Base-by-base conservation (phyloP, 179 eudicot species). In the Carnegiea gigantea region DNA sequence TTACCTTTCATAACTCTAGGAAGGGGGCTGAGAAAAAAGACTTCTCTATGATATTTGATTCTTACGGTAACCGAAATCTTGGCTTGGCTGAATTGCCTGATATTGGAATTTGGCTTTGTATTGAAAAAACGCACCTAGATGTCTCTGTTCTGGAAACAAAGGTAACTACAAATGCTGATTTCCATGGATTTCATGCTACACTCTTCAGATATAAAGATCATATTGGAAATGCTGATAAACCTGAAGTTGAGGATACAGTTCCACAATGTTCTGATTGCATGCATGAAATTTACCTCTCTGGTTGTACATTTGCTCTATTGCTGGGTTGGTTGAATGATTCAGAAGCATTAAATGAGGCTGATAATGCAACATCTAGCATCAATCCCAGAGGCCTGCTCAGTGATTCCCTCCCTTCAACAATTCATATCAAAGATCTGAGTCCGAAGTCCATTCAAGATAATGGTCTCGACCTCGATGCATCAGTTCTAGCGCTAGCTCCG, bases 281-380 rank as follows among this genome's bases (percentile, higher is more conserved):
- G 85, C 81, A 80, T 86, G 98, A 97, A 92, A 79, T 87, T 80
- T 92, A 90, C 67, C 76, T 92, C 74, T 89, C 92, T 82, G 85
- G 83, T 82, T 86, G 85, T 85, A 85, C 88, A 78, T 87, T 88
- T 76, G 28, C 83, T 85, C 76, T 92, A 77, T 67, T 78, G 80
- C 59, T 95, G 84, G 86, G 85, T 82, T 84, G 43, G 84, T 68
- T 80, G 79, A 79, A 81, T 79, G 83, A 82, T 65, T 87, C 84
- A 70, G 87, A 80, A 82, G 75, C 24, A 80, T 33, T 40, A 33
- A 70, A 67, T 78, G 80, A 72, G 86, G 81, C 84, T 80, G 86
- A 80, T 81, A 84, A 75, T 71, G 87, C 83, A 83, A 81, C 83
- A 86, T 83, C 86, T 83, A 73, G 46, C 60, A 78, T 82, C 59